phyloP scores from a whole-genome alignment of 106 monocot genomes.

The Alisma plantagoaquatica region DNA sequence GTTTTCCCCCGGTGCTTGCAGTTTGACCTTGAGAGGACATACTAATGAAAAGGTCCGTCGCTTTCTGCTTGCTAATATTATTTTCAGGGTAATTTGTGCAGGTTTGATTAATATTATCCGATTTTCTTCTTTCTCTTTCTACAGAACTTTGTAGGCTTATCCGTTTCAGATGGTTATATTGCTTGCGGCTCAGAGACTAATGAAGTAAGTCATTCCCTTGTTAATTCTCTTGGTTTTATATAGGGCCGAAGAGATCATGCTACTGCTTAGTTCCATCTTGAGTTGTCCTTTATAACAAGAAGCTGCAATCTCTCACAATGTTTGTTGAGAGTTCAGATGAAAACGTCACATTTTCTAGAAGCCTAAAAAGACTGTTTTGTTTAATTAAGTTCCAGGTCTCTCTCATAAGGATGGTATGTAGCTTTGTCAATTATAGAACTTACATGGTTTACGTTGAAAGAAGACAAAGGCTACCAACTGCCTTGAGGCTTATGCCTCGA shows the following conservation, averaged over 20 bases:
- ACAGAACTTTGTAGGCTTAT: slow-evolving; percentile 97
- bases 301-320: too few species aligned
- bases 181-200: slow-evolving; percentile 94
- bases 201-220: slow-evolving; percentile 50
- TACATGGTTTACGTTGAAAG: too few species aligned
- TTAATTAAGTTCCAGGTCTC: too few species aligned
- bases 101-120: neutral
- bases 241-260: neutral
- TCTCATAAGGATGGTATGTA: too few species aligned
- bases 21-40: slow-evolving; percentile 72
- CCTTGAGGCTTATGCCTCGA: too few species aligned
- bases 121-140: slow-evolving; percentile 17
- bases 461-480: too few species aligned
- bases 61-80: neutral
- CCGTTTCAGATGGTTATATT: slow-evolving; percentile 88
- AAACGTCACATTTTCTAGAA: too few species aligned
- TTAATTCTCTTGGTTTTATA: neutral
- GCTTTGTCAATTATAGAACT: too few species aligned
- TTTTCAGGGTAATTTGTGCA: neutral
- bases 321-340: too few species aligned
- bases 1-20: slow-evolving; percentile 53
- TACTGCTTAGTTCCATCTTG: too few species aligned
- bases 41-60: slow-evolving; percentile 76
- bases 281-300: too few species aligned
- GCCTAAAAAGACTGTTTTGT: too few species aligned